phyloP scores from a whole-genome alignment of 768 basidiomycete genomes.

The Pulveroboletus sp. region DNA sequence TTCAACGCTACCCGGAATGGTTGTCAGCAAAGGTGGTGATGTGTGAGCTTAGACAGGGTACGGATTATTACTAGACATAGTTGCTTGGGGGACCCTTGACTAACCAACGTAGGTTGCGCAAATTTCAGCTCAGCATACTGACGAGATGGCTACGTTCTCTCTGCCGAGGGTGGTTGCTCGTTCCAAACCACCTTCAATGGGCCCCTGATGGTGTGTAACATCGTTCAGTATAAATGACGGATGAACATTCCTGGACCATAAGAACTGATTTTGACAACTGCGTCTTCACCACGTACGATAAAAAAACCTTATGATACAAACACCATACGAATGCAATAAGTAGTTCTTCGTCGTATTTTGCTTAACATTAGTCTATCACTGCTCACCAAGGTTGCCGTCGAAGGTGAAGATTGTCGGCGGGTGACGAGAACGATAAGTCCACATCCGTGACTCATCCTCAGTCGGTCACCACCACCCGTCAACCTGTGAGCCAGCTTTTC shows the following conservation, averaged over 20 bases:
- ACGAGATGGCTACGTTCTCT: constrained; percentile 8
- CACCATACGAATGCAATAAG: no score
- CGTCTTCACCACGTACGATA: no score
- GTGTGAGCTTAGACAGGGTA: constrained; percentile 24
- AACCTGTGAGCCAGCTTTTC: neutral
- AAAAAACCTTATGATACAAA: no score
- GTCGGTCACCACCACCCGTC: neutral
- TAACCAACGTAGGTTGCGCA: constrained; percentile 15
- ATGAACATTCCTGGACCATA: no score
- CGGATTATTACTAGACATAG: constrained; percentile 36
- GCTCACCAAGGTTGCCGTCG: constrained; percentile 85
- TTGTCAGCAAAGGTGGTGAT: constrained; percentile 19
- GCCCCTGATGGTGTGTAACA: constrained; percentile 33
- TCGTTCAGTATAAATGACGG: no score
- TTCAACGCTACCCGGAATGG: constrained; percentile 1
- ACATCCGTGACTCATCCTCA: neutral
- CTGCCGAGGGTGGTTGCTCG: constrained; percentile 30
- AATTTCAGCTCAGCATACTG: no score
- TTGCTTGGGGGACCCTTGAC: constrained; percentile 6
- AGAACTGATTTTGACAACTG: no score
- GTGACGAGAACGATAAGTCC: no score
- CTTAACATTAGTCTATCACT: no score
- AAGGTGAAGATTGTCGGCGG: constrained; percentile 42
- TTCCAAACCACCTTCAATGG: constrained; percentile 41
- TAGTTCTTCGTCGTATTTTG: no score